These are phyloP conservation scores for Aspergillus conjunctus DNA, from an alignment of 495 filamentous ascomycete genomes.

Conservation along the genomic window DNA sequence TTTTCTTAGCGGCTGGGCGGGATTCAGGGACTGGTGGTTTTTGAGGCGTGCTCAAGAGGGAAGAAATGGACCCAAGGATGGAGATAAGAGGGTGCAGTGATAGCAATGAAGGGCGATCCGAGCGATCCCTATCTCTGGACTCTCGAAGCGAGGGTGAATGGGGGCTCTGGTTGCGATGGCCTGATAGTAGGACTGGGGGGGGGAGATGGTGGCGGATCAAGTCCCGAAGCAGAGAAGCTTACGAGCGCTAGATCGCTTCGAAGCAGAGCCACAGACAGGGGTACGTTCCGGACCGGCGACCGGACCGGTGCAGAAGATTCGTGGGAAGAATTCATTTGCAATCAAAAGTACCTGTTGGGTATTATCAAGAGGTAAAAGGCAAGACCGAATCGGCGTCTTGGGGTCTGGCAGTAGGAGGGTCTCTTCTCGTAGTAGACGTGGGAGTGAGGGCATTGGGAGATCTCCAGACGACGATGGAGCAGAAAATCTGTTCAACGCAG, in stretches of 20 bases:
- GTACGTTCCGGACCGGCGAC: slow-evolving; percentile 3
- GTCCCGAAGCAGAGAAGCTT: slow-evolving; percentile 1
- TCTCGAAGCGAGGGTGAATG: too few relatives aligned
- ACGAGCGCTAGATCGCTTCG: slow-evolving; percentile 4
- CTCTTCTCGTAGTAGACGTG: too few relatives aligned
- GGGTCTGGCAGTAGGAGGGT: too few relatives aligned
- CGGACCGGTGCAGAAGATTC: slow-evolving; percentile 2
- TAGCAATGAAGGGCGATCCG: too few relatives aligned
- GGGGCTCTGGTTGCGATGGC: too few relatives aligned
- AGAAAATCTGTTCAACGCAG: too few relatives aligned
- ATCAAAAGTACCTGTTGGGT: neutral
- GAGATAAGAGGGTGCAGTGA: slow-evolving; percentile 1
- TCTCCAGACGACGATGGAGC: too few relatives aligned
- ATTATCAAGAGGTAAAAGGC: too few relatives aligned
- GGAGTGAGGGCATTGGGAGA: too few relatives aligned
- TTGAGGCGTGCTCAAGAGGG: neutral
- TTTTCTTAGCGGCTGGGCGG: neutral
- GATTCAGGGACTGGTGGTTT: too few relatives aligned
- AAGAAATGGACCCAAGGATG: neutral
- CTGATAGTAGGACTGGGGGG: neutral
- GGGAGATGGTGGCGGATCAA: neutral
- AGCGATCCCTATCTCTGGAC: too few relatives aligned
- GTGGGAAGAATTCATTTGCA: too few relatives aligned
- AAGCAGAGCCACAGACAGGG: neutral
- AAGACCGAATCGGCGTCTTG: slow-evolving; percentile 2